A percentile compares a stretch with the other conserved stretches of the same genome.
These are phyloP conservation scores for Starmerella davenportii DNA, from an alignment of 805 yeast species.

Conservation along the genomic window DNA sequence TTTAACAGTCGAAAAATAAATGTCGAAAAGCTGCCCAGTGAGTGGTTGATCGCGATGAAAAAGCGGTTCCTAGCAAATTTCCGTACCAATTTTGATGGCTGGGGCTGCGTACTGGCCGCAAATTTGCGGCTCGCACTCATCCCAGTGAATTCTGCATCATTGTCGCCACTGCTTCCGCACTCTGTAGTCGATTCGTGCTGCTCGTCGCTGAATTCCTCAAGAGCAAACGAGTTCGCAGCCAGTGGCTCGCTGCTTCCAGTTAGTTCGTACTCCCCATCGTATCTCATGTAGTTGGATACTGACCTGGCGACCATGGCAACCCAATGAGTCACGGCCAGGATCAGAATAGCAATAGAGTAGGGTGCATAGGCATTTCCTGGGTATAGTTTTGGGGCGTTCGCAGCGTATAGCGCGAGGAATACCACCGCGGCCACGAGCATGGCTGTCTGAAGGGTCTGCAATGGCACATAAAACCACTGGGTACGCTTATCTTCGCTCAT, in stretches of 20 bases:
- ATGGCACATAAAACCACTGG: slow-evolving; percentile 36
- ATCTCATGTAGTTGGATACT: slow-evolving; percentile 7
- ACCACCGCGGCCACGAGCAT: slow-evolving; percentile 33
- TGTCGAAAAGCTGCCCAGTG: slow-evolving; percentile 21
- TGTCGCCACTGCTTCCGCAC: slow-evolving; percentile 7
- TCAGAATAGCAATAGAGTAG: slow-evolving; percentile 43
- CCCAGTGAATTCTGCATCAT: slow-evolving; percentile 5
- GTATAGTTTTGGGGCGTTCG: slow-evolving; percentile 47
- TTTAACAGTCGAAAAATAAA: slow-evolving; percentile 36
- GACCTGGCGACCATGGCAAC: slow-evolving; percentile 20
- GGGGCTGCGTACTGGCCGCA: slow-evolving; percentile 7
- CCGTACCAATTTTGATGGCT: slow-evolving; percentile 8
- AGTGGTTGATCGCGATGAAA: slow-evolving; percentile 16
- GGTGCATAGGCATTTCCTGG: slow-evolving; percentile 58
- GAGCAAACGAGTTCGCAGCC: not conserved
- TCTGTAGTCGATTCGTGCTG: slow-evolving; percentile 8
- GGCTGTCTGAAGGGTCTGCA: slow-evolving; percentile 33
- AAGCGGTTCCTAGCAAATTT: slow-evolving; percentile 11
- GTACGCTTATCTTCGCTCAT: slow-evolving; percentile 41
- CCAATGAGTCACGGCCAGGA: slow-evolving; percentile 38
- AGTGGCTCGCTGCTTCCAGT: not conserved
- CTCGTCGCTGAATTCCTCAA: not conserved
- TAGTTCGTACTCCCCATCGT: slow-evolving; percentile 12
- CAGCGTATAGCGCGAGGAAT: slow-evolving; percentile 38
- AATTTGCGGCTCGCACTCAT: slow-evolving; percentile 4